Evolutionary conservation across 208 protist species (phyloP).

Genomic region (Leishmania martiniquensis): DNA sequence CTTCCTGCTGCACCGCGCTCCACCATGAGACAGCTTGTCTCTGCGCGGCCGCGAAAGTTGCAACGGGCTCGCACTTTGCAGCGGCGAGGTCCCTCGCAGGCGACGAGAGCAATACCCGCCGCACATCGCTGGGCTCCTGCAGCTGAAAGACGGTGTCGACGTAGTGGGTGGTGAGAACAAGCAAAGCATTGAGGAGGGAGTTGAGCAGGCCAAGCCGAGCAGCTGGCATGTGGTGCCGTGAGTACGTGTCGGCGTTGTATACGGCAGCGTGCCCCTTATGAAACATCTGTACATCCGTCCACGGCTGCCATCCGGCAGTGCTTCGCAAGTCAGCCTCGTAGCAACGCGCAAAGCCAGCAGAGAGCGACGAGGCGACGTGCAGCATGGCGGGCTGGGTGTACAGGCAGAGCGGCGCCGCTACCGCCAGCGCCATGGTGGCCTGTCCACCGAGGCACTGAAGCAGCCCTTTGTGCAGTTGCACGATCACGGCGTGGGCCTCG

Average conservation of each 20-base stretch:
- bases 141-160: conserved; percentile 16
- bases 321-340: conserved; percentile 32
- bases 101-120: conserved; percentile 11
- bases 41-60: not conserved
- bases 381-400: conserved; percentile 45
- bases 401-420: conserved; percentile 13
- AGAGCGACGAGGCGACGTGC: conserved; percentile 23
- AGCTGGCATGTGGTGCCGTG: conserved; percentile 43
- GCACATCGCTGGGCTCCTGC: conserved; percentile 27
- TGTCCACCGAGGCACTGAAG: not conserved
- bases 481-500: conserved; percentile 1
- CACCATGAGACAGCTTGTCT: conserved; percentile 15
- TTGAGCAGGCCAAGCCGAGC: conserved; percentile 37
- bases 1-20: conserved; percentile 8
- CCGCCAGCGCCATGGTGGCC: not conserved
- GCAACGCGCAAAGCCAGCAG: conserved; percentile 22
- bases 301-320: conserved; percentile 47
- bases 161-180: conserved; percentile 31
- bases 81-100: conserved; percentile 1
- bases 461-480: conserved; percentile 15
- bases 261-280: conserved; percentile 18
- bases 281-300: conserved; percentile 59
- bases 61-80: not conserved
- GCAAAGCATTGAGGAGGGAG: conserved; percentile 52
- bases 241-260: conserved; percentile 46